Conservation (phyloP, 2,329 filamentous ascomycete genomes). For the Myriosclerotinia curreyana region DNA sequence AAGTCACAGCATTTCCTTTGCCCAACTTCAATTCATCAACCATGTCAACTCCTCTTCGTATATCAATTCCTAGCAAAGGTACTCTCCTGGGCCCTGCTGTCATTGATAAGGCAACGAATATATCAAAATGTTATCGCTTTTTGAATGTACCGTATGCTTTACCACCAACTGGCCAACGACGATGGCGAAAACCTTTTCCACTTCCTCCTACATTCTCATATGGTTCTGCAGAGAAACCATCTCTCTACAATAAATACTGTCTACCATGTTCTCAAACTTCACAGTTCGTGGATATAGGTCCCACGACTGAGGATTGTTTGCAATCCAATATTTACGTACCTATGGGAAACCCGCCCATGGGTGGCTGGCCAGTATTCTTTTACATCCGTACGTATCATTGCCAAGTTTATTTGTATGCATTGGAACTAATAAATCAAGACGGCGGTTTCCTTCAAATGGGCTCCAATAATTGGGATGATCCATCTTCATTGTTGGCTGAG, state of each 20-base stretch:
- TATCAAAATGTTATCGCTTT: constrained; percentile 44
- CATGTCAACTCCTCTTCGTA: constrained; percentile 2
- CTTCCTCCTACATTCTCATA: constrained; percentile 13
- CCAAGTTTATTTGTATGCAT: neutral
- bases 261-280: constrained; percentile 11
- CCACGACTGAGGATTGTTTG: constrained; percentile 18
- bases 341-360: constrained; percentile 1
- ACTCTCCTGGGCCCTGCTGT: constrained; percentile 1
- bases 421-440: constrained; percentile 39
- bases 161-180: constrained; percentile 15
- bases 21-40: neutral
- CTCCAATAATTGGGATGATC: constrained; percentile 37
- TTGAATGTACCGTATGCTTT: constrained; percentile 17
- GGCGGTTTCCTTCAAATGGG: constrained; percentile 45
- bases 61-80: constrained; percentile 8
- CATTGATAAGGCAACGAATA: constrained; percentile 1
- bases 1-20: too few relatives aligned
- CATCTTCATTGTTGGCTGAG: constrained; percentile 63
- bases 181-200: constrained; percentile 12
- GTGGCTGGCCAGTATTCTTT: constrained; percentile 19
- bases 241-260: neutral
- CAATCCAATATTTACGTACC: constrained; percentile 20
- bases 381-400: constrained; percentile 17
- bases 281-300: neutral
- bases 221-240: neutral